Evolutionary conservation across 164 flowering plant genomes (phyloP).

Genomic region (Annona squamosa): DNA sequence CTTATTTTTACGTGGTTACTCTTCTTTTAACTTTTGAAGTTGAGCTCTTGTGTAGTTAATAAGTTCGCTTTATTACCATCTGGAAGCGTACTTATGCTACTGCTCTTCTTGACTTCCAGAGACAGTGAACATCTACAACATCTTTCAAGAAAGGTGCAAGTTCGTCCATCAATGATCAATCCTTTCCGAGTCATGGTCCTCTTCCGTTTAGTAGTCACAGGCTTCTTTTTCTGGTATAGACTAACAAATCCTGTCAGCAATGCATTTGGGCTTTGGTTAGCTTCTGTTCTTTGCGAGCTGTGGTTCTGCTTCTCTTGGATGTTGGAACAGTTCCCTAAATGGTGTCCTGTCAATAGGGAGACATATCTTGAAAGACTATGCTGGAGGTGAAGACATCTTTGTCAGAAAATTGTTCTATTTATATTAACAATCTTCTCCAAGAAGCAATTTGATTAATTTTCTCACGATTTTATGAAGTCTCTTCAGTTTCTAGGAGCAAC

Average conservation of each 20-base stretch:
- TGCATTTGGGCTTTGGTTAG: conserved; percentile 23
- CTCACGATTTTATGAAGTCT: not conserved
- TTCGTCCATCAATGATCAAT: conserved; percentile 19
- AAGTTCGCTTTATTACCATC: not conserved
- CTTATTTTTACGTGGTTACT: too few species aligned
- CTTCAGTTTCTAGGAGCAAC: not conserved
- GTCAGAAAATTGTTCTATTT: not conserved
- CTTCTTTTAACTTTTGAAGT: too few species aligned
- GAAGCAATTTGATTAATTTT: not conserved
- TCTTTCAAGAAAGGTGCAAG: conserved; percentile 21
- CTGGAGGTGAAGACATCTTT: conserved; percentile 10
- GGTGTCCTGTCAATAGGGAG: conserved; percentile 17
- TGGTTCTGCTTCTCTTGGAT: conserved; percentile 23
- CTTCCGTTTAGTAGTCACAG: conserved; percentile 14
- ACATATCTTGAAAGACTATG: conserved; percentile 17
- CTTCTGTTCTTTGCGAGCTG: conserved; percentile 23
- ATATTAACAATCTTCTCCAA: not conserved
- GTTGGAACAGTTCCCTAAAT: conserved; percentile 21
- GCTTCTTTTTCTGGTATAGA: conserved; percentile 16
- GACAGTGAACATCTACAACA: conserved; percentile 9
- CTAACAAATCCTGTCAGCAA: conserved; percentile 13
- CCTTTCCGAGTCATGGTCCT: conserved; percentile 19
- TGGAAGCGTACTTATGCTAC: not conserved
- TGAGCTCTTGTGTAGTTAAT: not conserved
- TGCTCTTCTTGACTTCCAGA: not conserved